A percentile compares a stretch with the other conserved stretches of the same genome.
Conservation (phyloP, 2,329 filamentous ascomycete genomes). For the Pestalotiopsis sp. region DNA sequence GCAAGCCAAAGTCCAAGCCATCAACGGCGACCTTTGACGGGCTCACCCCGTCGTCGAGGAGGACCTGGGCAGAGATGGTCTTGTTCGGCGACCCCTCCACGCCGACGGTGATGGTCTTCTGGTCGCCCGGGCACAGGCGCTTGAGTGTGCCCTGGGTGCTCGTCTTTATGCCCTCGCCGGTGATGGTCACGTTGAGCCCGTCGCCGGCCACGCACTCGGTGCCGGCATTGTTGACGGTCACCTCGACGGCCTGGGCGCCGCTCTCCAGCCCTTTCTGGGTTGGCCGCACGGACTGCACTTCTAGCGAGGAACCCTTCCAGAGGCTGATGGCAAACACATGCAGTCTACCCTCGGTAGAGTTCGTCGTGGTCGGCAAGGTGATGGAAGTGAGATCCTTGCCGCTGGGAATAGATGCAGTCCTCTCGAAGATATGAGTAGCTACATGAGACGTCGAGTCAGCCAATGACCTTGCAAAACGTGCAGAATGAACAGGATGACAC, state of each 20-base stretch:
- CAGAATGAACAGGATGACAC: no score
- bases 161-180: conserved; percentile 40
- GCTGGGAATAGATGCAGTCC: conserved; percentile 37
- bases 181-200: conserved; percentile 29
- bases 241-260: conserved; percentile 37
- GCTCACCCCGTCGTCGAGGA: conserved; percentile 12
- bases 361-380: conserved; percentile 40
- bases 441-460: not conserved
- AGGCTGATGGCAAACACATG: conserved; percentile 41
- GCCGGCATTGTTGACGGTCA: conserved; percentile 40
- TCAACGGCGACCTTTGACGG: conserved; percentile 20
- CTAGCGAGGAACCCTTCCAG: conserved; percentile 24
- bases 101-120: conserved; percentile 36
- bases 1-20: conserved; percentile 31
- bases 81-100: conserved; percentile 30
- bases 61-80: conserved; percentile 20
- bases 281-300: conserved; percentile 38
- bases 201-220: conserved; percentile 31
- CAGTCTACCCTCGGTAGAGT: conserved; percentile 36
- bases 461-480: not conserved
- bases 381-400: conserved; percentile 41
- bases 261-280: conserved; percentile 38
- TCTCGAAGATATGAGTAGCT: conserved; percentile 46
- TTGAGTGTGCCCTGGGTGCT: conserved; percentile 38
- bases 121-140: conserved; percentile 41